Percentiles rank a stretch among this genome's conserved stretches.
These are phyloP conservation scores for Dendrothele bispora DNA, from an alignment of 768 basidiomycete genomes.

Conservation along the genomic window DNA sequence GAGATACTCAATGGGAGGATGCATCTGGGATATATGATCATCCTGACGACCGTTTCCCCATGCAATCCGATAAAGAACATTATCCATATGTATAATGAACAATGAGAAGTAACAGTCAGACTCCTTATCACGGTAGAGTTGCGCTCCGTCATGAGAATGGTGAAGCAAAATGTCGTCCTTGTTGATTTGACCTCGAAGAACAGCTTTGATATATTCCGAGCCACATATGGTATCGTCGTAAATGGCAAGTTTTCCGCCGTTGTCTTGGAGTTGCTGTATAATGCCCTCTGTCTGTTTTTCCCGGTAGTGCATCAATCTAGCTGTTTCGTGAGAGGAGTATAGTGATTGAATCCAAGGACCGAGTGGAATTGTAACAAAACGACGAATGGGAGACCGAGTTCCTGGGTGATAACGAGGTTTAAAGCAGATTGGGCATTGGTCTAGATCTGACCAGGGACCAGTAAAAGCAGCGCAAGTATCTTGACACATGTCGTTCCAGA, in stretches of 20 bases:
- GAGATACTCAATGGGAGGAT: too few relatives aligned
- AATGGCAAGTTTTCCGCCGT: conserved; percentile 1
- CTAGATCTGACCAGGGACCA: conserved; percentile 7
- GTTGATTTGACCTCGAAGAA: conserved; percentile 8
- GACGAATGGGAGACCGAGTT: conserved; percentile 5
- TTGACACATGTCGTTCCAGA: too few relatives aligned
- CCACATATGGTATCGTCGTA: too few relatives aligned
- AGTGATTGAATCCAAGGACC: conserved; percentile 22
- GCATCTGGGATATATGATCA: too few relatives aligned
- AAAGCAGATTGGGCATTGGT: conserved; percentile 24
- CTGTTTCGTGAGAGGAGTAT: conserved; percentile 11
- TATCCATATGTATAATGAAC: conserved; percentile 36
- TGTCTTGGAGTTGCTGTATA: not conserved
- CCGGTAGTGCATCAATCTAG: not conserved
- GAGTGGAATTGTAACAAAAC: conserved; percentile 20
- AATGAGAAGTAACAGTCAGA: conserved; percentile 32
- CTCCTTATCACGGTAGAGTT: too few relatives aligned
- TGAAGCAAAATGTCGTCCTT: conserved; percentile 27
- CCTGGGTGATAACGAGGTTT: conserved; percentile 27
- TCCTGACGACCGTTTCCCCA: too few relatives aligned
- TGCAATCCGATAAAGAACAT: too few relatives aligned
- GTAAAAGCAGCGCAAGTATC: too few relatives aligned
- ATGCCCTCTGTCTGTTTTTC: conserved; percentile 1
- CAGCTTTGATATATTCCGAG: conserved; percentile 10
- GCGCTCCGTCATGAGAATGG: too few relatives aligned